Evolutionary conservation across 1,284 basidiomycete species (phyloP), one percentile per base, ranked within the genome.

Genomic region (Sanghuangporus baumii): DNA sequence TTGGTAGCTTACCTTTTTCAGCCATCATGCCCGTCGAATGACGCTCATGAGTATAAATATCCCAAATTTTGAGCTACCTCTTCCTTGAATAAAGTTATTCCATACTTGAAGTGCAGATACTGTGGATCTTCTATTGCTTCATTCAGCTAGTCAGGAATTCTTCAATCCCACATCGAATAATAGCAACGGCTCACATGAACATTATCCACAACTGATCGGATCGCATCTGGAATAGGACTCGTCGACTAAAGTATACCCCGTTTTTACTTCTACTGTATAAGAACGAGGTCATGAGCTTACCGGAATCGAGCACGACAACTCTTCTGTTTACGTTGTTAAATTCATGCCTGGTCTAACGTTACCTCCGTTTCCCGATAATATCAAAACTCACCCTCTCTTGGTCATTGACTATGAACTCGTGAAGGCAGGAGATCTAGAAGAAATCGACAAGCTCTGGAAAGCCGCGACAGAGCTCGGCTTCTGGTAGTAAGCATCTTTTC

Each of bases 391-490:
- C 57, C 79, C 80, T 0, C 59, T 85, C 20, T 74, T 82, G 8
- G 68, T 84, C 59, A 76, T 85, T 59, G 84, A 85, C 71, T 84
- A 76, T 61, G 70, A 70, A 8, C 72, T 79, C 5, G 69, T 85
- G 55, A 73, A 73, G 38, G 69, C 68, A 1, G 68, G 75, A 0
- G 73, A 82, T 46, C 1, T 64, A 1, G 43, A 67, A 16, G 82
- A 83, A 66, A 73, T 79, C 14, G 74, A 77, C 11, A 74, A 72
- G 51, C 71, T 84, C n/a, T 83, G 81, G 81, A 74, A 80, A 51
- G 82, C 81, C 11, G 79, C 78, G 1, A 83, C 80, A 0, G 75
- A 78, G 40, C 72, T 81, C 8, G 82, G 82, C 0, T 82, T 83
- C 67, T 83, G 82, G 80, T 83, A 83, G 81, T 82, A 69, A 70